phyloP scores from a whole-genome alignment of 371 early-diverging fungal species.

The Nematocida major region DNA sequence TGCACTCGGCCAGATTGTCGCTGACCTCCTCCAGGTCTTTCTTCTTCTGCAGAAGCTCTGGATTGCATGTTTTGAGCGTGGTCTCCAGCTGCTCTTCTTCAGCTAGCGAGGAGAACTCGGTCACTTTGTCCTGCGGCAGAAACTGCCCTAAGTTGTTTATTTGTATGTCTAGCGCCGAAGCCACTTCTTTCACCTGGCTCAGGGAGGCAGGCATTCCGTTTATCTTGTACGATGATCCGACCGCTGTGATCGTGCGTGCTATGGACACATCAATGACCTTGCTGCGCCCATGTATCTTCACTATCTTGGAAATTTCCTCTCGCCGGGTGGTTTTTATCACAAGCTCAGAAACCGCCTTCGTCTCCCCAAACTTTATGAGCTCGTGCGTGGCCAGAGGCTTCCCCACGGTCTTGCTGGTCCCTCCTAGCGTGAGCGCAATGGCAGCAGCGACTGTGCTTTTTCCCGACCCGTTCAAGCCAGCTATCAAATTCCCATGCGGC shows the following conservation, averaged over 20 bases:
- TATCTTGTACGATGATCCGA: constrained; percentile 53
- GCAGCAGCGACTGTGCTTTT: constrained; percentile 93
- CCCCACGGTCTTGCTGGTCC: constrained; percentile 70
- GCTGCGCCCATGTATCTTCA: constrained; percentile 9
- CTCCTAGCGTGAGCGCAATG: constrained; percentile 84
- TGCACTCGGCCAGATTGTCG: neutral
- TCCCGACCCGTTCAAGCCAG: constrained; percentile 76
- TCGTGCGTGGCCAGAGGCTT: constrained; percentile 59
- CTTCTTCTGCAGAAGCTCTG: constrained; percentile 39
- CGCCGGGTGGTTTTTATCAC: constrained; percentile 16
- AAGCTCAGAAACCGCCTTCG: constrained; percentile 46
- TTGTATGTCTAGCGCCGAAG: constrained; percentile 52
- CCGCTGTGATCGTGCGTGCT: constrained; percentile 21
- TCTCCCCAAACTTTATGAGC: constrained; percentile 58
- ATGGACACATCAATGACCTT: constrained; percentile 33
- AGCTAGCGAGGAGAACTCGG: constrained; percentile 61
- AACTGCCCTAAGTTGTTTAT: constrained; percentile 62
- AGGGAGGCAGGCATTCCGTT: constrained; percentile 42
- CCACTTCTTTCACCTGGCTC: constrained; percentile 42
- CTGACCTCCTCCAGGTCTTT: constrained; percentile 25
- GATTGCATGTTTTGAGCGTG: constrained; percentile 38
- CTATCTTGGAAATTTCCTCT: neutral
- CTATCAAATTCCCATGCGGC: constrained; percentile 63
- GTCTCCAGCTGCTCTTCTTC: constrained; percentile 58
- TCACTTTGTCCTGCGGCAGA: constrained; percentile 65